Conservation (phyloP, 331 rosid genomes). For the Malus hybrid region DNA sequence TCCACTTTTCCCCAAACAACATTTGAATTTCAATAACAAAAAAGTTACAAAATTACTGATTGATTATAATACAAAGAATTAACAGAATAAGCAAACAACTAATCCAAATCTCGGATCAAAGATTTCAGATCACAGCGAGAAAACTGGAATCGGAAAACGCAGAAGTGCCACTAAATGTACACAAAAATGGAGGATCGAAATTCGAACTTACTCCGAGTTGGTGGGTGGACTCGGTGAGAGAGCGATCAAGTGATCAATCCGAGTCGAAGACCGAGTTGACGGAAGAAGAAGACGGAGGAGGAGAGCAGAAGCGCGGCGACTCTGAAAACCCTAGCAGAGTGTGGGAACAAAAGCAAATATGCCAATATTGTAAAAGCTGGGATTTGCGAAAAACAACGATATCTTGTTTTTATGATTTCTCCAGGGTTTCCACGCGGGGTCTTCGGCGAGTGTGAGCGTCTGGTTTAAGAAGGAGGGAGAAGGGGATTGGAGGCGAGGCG, state of each 20-base stretch:
- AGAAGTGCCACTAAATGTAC: neutral
- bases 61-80: neutral
- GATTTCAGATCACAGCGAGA: slow-evolving; percentile 10
- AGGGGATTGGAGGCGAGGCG: neutral
- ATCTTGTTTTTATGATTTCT: neutral
- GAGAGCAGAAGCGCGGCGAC: slow-evolving; percentile 20
- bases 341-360: neutral
- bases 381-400: slow-evolving; percentile 1
- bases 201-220: slow-evolving; percentile 17
- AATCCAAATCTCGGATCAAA: slow-evolving; percentile 14
- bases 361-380: slow-evolving; percentile 14
- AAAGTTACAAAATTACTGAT: neutral
- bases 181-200: neutral
- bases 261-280: neutral
- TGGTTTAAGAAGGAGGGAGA: neutral
- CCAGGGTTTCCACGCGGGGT: neutral
- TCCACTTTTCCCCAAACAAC: neutral
- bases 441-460: neutral
- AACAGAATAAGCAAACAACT: neutral
- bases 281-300: neutral
- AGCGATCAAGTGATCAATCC: slow-evolving; percentile 13
- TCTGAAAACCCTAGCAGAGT: slow-evolving; percentile 40
- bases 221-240: slow-evolving; percentile 18
- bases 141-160: neutral
- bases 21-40: neutral